phyloP scores from a whole-genome alignment of 805 yeast species.

The Phaffomyces antillensis region DNA sequence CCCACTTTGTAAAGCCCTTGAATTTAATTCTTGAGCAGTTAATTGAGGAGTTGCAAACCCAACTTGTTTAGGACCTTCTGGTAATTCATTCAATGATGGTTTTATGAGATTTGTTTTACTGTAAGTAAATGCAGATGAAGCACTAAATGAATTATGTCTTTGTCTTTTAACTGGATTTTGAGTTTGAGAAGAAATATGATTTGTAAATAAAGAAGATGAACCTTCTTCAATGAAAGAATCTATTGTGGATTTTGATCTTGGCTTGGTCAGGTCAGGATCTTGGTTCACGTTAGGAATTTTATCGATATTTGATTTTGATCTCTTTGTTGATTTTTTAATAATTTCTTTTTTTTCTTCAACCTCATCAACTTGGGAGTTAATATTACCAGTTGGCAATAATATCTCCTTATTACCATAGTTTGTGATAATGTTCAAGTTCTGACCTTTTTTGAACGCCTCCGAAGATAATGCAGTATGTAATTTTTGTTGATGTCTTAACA shows the following conservation, averaged over 20 bases:
- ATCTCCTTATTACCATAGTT: conserved; percentile 33
- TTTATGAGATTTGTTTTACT: conserved; percentile 10
- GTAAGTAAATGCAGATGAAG: conserved; percentile 33
- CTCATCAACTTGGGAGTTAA: background rate
- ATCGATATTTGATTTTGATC: background rate
- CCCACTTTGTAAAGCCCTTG: conserved; percentile 27
- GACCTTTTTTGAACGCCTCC: conserved; percentile 21
- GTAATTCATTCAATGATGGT: conserved; percentile 10
- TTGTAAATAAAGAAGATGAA: background rate
- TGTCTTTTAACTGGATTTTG: conserved; percentile 19
- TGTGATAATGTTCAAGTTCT: conserved; percentile 30
- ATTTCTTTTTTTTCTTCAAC: background rate
- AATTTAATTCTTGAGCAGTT: conserved; percentile 37
- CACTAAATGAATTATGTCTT: conserved; percentile 39
- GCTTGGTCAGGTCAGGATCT: background rate
- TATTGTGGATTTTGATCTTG: conserved; percentile 2
- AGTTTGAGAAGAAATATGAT: background rate
- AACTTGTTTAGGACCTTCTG: conserved; percentile 59
- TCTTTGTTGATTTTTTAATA: background rate
- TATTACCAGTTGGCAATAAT: conserved; percentile 26
- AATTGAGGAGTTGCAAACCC: conserved; percentile 80
- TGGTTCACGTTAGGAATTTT: background rate
- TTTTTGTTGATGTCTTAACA: conserved; percentile 91
- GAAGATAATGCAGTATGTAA: conserved; percentile 56
- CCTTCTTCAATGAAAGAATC: background rate